Percentiles rank a stretch among this genome's conserved stretches.
Evolutionary conservation across 2,329 filamentous ascomycete species (phyloP).

Genomic region (Cladosporium cucumerinum): DNA sequence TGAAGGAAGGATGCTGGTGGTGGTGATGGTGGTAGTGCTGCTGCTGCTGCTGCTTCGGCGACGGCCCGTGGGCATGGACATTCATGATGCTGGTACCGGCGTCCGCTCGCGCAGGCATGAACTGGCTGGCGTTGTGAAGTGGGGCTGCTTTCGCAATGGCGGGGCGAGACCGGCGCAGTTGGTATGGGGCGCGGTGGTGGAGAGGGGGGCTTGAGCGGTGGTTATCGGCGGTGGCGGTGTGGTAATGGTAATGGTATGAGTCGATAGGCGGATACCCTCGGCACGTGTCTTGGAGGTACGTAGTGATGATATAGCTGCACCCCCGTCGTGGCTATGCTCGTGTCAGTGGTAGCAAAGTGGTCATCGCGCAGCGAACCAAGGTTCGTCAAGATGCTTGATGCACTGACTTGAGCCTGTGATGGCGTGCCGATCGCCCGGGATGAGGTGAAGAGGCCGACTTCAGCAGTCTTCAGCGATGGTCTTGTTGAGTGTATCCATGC

Average conservation of each 20-base stretch:
- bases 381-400: neutral
- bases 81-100: conserved; percentile 8
- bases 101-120: conserved; percentile 1
- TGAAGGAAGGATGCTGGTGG: conserved; percentile 3
- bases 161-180: neutral
- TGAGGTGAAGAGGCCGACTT: conserved; percentile 1
- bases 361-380: conserved; percentile 10
- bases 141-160: conserved; percentile 2
- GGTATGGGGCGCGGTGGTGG: conserved; percentile 1
- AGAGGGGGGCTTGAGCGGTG: neutral
- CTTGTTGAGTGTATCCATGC: neutral
- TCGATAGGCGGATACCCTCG: neutral
- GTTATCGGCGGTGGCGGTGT: conserved; percentile 4
- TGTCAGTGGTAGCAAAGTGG: neutral
- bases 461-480: neutral
- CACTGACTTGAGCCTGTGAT: conserved; percentile 1
- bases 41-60: conserved; percentile 3
- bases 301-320: neutral
- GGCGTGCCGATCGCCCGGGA: conserved; percentile 7
- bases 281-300: neutral
- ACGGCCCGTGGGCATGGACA: conserved; percentile 9
- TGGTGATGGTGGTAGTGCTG: neutral
- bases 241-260: neutral
- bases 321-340: neutral
- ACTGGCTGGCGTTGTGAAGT: conserved; percentile 9